A percentile compares a stretch with the other conserved stretches of the same genome.
phyloP scores from a whole-genome alignment of 2,329 filamentous ascomycete genomes.

The Huntiella decipiens region DNA sequence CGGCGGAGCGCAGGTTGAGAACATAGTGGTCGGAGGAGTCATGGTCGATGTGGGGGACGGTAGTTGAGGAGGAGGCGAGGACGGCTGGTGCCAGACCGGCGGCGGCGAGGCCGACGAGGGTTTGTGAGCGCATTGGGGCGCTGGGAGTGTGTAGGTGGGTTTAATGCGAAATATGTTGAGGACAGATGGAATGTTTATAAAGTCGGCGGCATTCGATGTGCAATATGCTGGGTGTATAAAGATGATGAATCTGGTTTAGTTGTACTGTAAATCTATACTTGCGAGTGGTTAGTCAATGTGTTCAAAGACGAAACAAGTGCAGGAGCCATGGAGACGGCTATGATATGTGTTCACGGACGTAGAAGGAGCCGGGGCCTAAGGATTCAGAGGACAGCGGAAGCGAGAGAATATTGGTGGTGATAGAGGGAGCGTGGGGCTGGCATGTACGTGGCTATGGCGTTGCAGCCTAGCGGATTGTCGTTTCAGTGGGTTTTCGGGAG shows the following conservation, averaged over 20 bases:
- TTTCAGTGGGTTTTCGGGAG: too few relatives aligned
- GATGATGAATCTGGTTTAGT: not conserved
- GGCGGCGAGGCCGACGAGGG: slow-evolving; percentile 30
- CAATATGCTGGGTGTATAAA: not conserved
- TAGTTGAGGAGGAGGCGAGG: slow-evolving; percentile 31
- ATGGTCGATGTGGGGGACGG: slow-evolving; percentile 32
- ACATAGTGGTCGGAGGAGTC: slow-evolving; percentile 81
- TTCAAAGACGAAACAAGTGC: not conserved
- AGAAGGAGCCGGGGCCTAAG: too few relatives aligned
- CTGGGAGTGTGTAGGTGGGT: not conserved
- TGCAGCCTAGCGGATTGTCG: too few relatives aligned
- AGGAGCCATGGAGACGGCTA: not conserved
- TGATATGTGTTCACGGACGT: too few relatives aligned
- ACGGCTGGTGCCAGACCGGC: slow-evolving; percentile 31
- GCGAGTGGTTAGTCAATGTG: slow-evolving; percentile 1
- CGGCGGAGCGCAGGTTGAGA: slow-evolving; percentile 53
- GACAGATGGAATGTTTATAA: too few relatives aligned
- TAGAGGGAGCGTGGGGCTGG: too few relatives aligned
- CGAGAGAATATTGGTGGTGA: too few relatives aligned
- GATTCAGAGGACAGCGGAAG: too few relatives aligned
- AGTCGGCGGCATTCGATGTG: too few relatives aligned
- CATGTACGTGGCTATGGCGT: too few relatives aligned
- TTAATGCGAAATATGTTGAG: not conserved
- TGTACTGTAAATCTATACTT: not conserved
- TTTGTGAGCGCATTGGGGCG: slow-evolving; percentile 29